Base-by-base conservation (phyloP, 2,329 filamentous ascomycete genomes). In the Fusarium sp. region DNA sequence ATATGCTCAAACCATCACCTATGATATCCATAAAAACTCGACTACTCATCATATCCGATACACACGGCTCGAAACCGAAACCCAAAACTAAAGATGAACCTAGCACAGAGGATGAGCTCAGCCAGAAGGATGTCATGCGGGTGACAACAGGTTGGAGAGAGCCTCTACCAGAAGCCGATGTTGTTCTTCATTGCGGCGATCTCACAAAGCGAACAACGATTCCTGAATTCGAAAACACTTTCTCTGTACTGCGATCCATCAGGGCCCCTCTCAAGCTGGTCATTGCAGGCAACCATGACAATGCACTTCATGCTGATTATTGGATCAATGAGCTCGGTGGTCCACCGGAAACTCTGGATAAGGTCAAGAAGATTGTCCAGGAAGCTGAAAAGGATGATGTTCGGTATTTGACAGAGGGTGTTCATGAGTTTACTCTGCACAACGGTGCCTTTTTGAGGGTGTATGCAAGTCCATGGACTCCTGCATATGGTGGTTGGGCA, bases 281-380 rank as follows among this genome's bases (percentile, higher is more conserved):
- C 41, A 87, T 88, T 59, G 80, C 85, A 3, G 85, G 86, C 3
- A 87, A 87, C 59, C 85, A 88, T 66, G 85, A 88, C 67, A 79
- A 81, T 45, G 81, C 76, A 0, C 75, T 84, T 39, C 80, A 85
- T 27, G 47, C 61, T 15, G 25, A 41, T 9, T 73, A 58, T 50
- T 74, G 61, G 48, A 25, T 49, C 9, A 13, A 67, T 17, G 25
- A 64, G 23, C 47, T 20, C 6, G 57, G 51, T 5, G 60, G 59
- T 5, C 17, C 55, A 10, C 49, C 35, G 15, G 50, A 61, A 11
- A 72, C 75, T 5, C 80, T 78, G 0, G 76, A 83, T 27, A 77
- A 42, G n/a, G 61, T 77, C 4, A 75, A 74, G 27, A 50, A 68
- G 1, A 74, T 87, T 1, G 75, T 88, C 41, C 54, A 77, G 1